Evolutionary conservation across 2,329 filamentous ascomycete species (phyloP), one percentile per base, ranked within the genome.

Genomic region (Colletotrichum sidae): DNA sequence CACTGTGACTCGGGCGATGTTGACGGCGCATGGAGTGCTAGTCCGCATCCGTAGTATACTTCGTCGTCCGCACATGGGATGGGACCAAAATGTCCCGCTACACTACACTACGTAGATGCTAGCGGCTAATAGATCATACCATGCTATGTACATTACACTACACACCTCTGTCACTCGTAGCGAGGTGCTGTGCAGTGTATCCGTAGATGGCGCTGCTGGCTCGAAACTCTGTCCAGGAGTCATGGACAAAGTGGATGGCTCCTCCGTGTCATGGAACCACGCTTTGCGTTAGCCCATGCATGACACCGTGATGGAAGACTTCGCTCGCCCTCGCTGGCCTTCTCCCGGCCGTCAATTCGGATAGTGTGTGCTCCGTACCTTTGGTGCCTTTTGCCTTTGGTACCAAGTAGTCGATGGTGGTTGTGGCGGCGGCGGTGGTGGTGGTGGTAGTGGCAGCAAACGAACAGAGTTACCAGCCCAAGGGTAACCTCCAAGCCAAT

Each of bases 61-160:
- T 65, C 52, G 63, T 65, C 52, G 58, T 46, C 45, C 52, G 46
- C 62, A 62, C 62, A 65, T 62, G 62, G 62, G 58, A 34, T 25
- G 9, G 44, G 55, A 41, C 35, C 15, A 33, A 25, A 9, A n/a
- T 11, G 47, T 13, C 41, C 13, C 53, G 58, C 34, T 45, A 35
- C 34, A 41, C 45, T 55, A 65, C 17, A 45, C 25, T 25, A 25
- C 25, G 25, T 25, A 25, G 37, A 3, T 60, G 34, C 56, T 64
- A 60, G 55, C 25, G 25, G 25, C 25, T 25, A 25, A 25, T 25
- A 25, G 25, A 4, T 25, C 25, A 25, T 25, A 5, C 25, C 25
- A 25, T 25, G 5, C 25, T 25, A 25, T 25, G 25, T 25, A n/a
- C 41, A 12, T 12, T 13, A 6, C 9, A 44, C 11, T 44, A 13